Conservation (phyloP, 2,329 filamentous ascomycete genomes). For the Fusarium tuaranense region DNA sequence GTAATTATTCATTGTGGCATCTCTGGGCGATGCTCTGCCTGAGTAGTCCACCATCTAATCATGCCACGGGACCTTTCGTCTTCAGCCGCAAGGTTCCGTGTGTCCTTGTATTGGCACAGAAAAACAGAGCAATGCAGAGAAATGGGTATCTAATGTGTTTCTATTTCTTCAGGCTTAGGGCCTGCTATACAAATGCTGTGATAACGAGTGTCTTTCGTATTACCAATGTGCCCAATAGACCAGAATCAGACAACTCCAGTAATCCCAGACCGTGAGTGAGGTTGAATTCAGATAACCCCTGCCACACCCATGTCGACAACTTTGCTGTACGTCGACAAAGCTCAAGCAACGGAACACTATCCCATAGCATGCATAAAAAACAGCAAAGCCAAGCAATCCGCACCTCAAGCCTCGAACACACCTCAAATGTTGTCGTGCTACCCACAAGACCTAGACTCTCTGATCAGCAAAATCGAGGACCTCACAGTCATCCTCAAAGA, state of each 20-base stretch:
- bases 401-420: slow-evolving; percentile 24
- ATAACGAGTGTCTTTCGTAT: slow-evolving; percentile 44
- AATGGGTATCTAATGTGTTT: slow-evolving; percentile 52
- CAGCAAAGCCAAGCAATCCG: slow-evolving; percentile 36
- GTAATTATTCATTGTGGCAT: slow-evolving; percentile 35
- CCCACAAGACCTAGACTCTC: slow-evolving; percentile 61
- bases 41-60: slow-evolving; percentile 29
- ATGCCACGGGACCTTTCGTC: slow-evolving; percentile 17
- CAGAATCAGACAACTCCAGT: slow-evolving; percentile 46
- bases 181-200: slow-evolving; percentile 39
- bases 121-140: slow-evolving; percentile 33
- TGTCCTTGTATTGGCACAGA: slow-evolving; percentile 14
- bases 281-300: slow-evolving; percentile 35
- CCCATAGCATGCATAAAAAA: slow-evolving; percentile 32
- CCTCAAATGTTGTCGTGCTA: slow-evolving; percentile 7
- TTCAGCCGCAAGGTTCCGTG: slow-evolving; percentile 1
- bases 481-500: slow-evolving; percentile 94
- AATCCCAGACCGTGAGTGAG: slow-evolving; percentile 33
- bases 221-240: slow-evolving; percentile 45
- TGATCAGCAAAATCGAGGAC: slow-evolving; percentile 88
- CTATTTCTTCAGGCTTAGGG: slow-evolving; percentile 46
- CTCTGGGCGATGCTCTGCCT: slow-evolving; percentile 20
- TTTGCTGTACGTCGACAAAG: slow-evolving; percentile 25
- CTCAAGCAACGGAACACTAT: slow-evolving; percentile 23
- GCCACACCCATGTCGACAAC: slow-evolving; percentile 19